phyloP scores from a whole-genome alignment of 345 rosid genomes.

The Sonneratia caseolaris region DNA sequence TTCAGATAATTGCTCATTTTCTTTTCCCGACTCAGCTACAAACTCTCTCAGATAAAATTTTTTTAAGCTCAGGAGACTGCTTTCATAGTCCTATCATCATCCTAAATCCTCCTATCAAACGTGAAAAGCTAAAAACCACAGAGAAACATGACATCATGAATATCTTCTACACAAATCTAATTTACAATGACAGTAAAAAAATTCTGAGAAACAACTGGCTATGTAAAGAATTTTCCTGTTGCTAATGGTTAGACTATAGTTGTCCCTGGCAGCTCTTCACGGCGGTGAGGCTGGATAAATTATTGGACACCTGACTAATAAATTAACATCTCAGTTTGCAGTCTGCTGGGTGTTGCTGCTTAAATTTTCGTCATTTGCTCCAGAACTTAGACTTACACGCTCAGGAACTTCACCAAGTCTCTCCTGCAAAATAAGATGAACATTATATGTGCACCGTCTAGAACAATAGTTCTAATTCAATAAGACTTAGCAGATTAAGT shows the following conservation, averaged over 20 bases:
- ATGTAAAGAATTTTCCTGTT: conserved; percentile 26
- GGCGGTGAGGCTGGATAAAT: conserved; percentile 4
- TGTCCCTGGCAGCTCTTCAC: conserved; percentile 11
- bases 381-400: conserved; percentile 35
- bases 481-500: background rate
- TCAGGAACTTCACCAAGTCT: conserved; percentile 40
- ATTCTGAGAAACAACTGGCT: conserved; percentile 18
- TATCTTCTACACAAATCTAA: conserved; percentile 19
- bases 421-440: conserved; percentile 35
- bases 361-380: conserved; percentile 28
- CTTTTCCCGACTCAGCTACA: conserved; percentile 9
- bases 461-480: background rate
- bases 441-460: background rate
- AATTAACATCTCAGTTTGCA: conserved; percentile 16
- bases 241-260: conserved; percentile 38
- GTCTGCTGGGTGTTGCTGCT: conserved; percentile 28
- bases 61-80: conserved; percentile 11
- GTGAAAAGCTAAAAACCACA: conserved; percentile 1
- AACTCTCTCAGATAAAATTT: conserved; percentile 2
- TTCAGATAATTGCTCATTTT: background rate
- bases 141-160: conserved; percentile 7
- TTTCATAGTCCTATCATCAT: background rate
- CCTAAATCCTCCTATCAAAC: background rate
- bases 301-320: background rate
- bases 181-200: background rate